Base-by-base conservation (phyloP, 306 rosid species). In the Lathyrus tuberosus region DNA sequence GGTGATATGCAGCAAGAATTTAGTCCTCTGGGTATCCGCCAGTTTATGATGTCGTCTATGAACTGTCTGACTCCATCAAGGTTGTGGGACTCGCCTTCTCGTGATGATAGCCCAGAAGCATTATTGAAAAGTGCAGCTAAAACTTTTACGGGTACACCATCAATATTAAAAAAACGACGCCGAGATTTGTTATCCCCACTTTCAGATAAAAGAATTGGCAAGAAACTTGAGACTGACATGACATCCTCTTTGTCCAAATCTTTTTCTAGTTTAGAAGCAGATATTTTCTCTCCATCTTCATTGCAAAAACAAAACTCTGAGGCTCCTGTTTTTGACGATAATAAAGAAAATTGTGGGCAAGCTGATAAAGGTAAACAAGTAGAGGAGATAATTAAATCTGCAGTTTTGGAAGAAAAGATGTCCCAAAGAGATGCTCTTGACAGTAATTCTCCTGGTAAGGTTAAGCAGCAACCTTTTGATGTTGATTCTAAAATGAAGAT, bases 1-100 rank as follows among this genome's bases (percentile, higher is more conserved):
- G 72, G 83, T 57, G 96, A 95, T 76, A 86, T 86, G 87, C 99
- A 86, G 79, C 99, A 89, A 85, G 99, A 95, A 49, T 95, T 87
- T 72, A 95, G 99, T 76, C 99, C 99, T 12, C 90, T 95, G 2
- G 99, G 99, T 59, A 95, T 95, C 67, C 97, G 99, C 69, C 96
- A 86, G 79, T 85, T 91, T 43, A 86, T 87, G 96, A 86, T 89
- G 93, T 82, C 97, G 56, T 95, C 97, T 57, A 79, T 84, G 91
- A 91, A 89, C 82, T 86, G 91, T 74, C 85, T 86, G 35, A 87
- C 97, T 67, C 97, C 99, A 37, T 86, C 79, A 73, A 95, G 87
- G 86, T 77, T 89, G 71, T 95, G 97, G 96, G 96, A 91, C 67
- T 91, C 97, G 0, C 99, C 97, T 67, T 74, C 90, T 66, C 86